Base-by-base conservation (phyloP, 352 stramenopile genomes). In the Globisporangium orthogonon region DNA sequence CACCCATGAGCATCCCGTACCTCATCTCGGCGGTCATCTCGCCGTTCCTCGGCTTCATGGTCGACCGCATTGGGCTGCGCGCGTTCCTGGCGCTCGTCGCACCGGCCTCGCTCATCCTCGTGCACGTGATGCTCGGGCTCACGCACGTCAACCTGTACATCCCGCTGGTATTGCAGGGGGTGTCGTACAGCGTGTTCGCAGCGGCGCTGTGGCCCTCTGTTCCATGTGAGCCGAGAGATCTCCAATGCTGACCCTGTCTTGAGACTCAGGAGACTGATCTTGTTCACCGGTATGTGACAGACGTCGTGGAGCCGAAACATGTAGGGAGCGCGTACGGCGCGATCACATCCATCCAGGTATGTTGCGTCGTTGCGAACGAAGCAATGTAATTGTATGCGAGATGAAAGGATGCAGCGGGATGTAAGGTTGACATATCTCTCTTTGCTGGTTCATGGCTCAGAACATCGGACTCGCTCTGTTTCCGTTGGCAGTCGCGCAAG, bases 1-100 rank as follows among this genome's bases (percentile, higher is more conserved):
- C 74, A 9, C 76, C 94, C 5, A 97, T 98, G 89, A 94, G 77
- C 18, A 89, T 98, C 50, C 94, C 93, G 46, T 98, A 97, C 70
- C 88, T 97, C 41, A 95, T 97, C 47, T 96, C 89, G 39, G 91
- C 88, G 35, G 56, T 89, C 37, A 85, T 97, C 47, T 96, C 83
- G 33, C 93, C 92, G 35, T 87, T 97, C 57, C 67, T 98, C 1
- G 94, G 92, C 31, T 95, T 96, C 50, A 63, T 96, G 47, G 87
- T 98, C 23, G 94, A 98, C 57, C 83, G 74, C 30, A 79, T 97
- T 54, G 94, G 94, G 13, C 58, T 91, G 37, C 83, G 90, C 18
- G 91, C 90, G 11, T 57, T 94, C 48, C 69, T 98, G 39, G 86
- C 87, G 37, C 65, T 94, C 3, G 31, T 96, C 11, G 84, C 92